phyloP scores from a whole-genome alignment of 129 eudicot species.

The Heracleum sosnowskyi region DNA sequence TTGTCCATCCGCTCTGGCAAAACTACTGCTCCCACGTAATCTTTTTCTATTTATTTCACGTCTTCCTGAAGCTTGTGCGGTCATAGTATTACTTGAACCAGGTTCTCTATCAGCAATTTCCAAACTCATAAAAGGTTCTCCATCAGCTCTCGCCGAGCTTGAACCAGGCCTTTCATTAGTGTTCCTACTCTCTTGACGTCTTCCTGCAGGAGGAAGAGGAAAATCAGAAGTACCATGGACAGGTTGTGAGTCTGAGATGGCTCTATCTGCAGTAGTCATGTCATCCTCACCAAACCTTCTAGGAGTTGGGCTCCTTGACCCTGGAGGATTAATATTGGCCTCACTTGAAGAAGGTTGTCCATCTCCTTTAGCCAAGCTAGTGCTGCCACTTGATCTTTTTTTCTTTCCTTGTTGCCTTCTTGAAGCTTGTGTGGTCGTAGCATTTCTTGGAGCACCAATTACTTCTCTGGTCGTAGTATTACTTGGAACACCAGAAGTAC shows the following conservation, averaged over 20 bases:
- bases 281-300: neutral
- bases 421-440: neutral
- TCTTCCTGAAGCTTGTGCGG: too few relatives aligned
- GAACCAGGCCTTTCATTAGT: too few relatives aligned
- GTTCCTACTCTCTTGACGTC: too few relatives aligned
- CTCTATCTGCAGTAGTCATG: neutral
- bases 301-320: neutral
- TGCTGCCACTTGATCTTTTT: neutral
- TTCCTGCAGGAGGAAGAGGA: neutral
- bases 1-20: neutral
- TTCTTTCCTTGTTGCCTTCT: neutral
- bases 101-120: too few relatives aligned
- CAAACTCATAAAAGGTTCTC: too few relatives aligned
- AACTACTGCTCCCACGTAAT: neutral
- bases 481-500: neutral
- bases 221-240: too few relatives aligned
- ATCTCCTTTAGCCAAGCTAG: neutral
- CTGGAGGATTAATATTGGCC: neutral
- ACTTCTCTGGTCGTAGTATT: neutral
- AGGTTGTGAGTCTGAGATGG: slow-evolving; percentile 5
- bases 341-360: neutral
- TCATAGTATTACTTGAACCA: too few relatives aligned
- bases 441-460: neutral
- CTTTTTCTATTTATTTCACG: too few relatives aligned
- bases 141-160: too few relatives aligned